These are phyloP conservation scores for Hippophae rhamnoides DNA, from an alignment of 306 rosid species.

Conservation along the genomic window DNA sequence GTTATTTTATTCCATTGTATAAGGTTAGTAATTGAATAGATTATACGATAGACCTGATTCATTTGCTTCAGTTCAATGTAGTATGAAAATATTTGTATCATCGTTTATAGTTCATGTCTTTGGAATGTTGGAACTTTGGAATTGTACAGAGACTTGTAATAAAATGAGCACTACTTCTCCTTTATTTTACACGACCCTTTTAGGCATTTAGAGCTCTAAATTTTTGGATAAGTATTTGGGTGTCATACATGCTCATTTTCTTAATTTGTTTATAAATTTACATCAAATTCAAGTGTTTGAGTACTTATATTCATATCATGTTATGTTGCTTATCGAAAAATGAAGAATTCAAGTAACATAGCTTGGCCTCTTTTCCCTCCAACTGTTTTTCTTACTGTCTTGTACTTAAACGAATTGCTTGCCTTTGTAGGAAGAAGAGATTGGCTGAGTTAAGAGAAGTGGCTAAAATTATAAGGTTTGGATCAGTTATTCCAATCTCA, in stretches of 20 bases:
- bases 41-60: not conserved
- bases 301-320: no score
- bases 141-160: no score
- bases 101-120: no score
- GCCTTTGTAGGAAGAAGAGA: conserved; percentile 74
- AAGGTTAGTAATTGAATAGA: no score
- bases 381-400: not conserved
- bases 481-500: conserved; percentile 74
- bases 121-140: no score
- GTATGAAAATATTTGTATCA: no score
- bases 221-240: no score
- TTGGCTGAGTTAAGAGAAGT: conserved; percentile 77
- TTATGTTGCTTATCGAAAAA: no score
- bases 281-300: not conserved
- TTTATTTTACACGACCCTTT: not conserved
- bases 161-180: no score
- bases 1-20: not conserved
- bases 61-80: no score
- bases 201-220: not conserved
- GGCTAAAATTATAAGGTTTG: conserved; percentile 67
- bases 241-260: not conserved
- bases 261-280: not conserved
- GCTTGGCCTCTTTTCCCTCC: not conserved
- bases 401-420: not conserved
- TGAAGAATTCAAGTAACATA: not conserved